Percentiles rank a stretch among this genome's conserved stretches.
phyloP scores from a whole-genome alignment of 306 rosid genomes.

The Cucumis melo region DNA sequence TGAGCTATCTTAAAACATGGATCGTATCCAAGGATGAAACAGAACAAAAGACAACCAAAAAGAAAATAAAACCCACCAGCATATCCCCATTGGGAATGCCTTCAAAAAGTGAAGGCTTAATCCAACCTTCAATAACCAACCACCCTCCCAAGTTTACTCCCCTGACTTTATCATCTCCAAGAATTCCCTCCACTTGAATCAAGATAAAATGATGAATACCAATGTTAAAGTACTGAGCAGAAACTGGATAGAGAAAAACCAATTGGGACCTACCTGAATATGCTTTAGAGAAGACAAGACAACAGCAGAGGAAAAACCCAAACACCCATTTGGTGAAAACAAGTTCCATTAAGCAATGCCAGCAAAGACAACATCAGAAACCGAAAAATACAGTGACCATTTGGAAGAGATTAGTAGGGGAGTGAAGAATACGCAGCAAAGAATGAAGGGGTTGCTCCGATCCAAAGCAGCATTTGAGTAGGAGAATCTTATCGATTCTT shows the following conservation, averaged over 20 bases:
- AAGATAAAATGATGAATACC: background rate
- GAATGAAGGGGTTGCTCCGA: constrained; percentile 19
- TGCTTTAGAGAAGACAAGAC: constrained; percentile 32
- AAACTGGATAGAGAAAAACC: constrained; percentile 9
- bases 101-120: constrained; percentile 85
- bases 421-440: constrained; percentile 5
- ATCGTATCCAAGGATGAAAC: background rate
- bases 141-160: constrained; percentile 96
- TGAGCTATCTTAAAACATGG: constrained; percentile 6
- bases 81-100: constrained; percentile 87
- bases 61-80: constrained; percentile 48
- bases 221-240: background rate
- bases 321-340: constrained; percentile 48
- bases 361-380: constrained; percentile 26
- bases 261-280: constrained; percentile 41
- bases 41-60: constrained; percentile 3
- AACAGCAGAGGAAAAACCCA: constrained; percentile 38
- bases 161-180: constrained; percentile 48
- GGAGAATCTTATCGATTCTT: constrained; percentile 35
- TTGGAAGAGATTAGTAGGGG: constrained; percentile 4
- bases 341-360: constrained; percentile 59
- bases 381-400: constrained; percentile 30
- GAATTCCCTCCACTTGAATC: constrained; percentile 58
- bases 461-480: constrained; percentile 11
- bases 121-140: constrained; percentile 95